A percentile compares a stretch with the other conserved stretches of the same genome.
phyloP scores from a whole-genome alignment of 2,329 filamentous ascomycete species.

The Hortaea werneckii region DNA sequence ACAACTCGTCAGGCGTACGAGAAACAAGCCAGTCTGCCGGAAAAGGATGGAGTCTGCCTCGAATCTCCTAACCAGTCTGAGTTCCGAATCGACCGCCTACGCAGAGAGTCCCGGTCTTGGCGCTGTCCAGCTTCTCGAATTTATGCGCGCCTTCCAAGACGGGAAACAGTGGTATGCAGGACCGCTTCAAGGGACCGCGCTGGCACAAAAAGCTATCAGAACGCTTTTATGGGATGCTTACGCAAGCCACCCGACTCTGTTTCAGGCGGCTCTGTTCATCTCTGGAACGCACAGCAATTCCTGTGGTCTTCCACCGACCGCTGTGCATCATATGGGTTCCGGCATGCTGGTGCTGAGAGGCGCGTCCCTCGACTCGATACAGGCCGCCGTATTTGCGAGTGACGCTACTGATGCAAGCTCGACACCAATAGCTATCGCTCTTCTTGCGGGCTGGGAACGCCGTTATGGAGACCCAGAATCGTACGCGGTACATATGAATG shows the following conservation, averaged over 20 bases:
- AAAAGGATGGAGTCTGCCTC: neutral
- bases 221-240: conserved; percentile 11
- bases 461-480: conserved; percentile 12
- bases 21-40: neutral
- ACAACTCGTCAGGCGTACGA: neutral
- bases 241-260: conserved; percentile 9
- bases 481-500: conserved; percentile 13
- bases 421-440: conserved; percentile 13
- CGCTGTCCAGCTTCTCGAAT: conserved; percentile 1
- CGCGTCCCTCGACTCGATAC: conserved; percentile 13
- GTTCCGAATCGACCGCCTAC: neutral
- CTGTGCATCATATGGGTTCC: conserved; percentile 9
- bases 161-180: conserved; percentile 5
- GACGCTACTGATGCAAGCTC: conserved; percentile 6
- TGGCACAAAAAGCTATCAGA: conserved; percentile 11
- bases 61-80: neutral
- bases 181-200: conserved; percentile 5
- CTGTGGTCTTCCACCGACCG: conserved; percentile 10
- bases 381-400: conserved; percentile 6
- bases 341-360: conserved; percentile 13
- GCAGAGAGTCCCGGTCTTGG: neutral
- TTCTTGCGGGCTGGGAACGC: conserved; percentile 17
- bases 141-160: neutral
- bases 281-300: conserved; percentile 14
- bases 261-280: conserved; percentile 14